Conservation (phyloP, 2,329 filamentous ascomycete species). For the Trichoderma endophyticum region DNA sequence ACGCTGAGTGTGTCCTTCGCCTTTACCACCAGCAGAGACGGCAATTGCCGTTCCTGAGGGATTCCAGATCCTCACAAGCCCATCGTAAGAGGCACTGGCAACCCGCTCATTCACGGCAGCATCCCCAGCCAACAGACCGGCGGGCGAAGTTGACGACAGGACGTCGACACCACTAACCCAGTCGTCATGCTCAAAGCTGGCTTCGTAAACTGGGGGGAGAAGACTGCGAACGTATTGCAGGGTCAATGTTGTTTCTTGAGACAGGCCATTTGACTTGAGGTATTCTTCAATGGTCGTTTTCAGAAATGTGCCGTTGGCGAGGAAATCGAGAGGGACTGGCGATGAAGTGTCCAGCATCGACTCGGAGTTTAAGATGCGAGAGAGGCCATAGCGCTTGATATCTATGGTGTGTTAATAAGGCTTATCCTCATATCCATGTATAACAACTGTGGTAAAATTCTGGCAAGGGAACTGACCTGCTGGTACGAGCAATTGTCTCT, state of each 20-base stretch:
- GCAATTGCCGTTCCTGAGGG: slow-evolving; percentile 81
- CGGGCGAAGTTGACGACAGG: slow-evolving; percentile 63
- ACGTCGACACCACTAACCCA: slow-evolving; percentile 91
- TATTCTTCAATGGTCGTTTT: slow-evolving; percentile 88
- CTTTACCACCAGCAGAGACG: slow-evolving; percentile 63
- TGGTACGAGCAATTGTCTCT: slow-evolving; percentile 60
- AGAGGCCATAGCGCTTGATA: slow-evolving; percentile 68
- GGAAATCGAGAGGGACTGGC: slow-evolving; percentile 85
- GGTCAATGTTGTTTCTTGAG: slow-evolving; percentile 79
- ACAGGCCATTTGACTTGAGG: slow-evolving; percentile 79
- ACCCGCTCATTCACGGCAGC: slow-evolving; percentile 51
- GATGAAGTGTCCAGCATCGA: slow-evolving; percentile 63
- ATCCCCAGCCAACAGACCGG: slow-evolving; percentile 46
- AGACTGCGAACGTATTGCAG: slow-evolving; percentile 92
- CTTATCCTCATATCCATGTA: too few relatives aligned
- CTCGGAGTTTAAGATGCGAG: slow-evolving; percentile 68
- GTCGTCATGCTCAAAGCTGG: slow-evolving; percentile 94
- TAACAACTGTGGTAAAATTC: background rate
- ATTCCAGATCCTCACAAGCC: slow-evolving; percentile 84
- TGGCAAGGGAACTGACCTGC: slow-evolving; percentile 42
- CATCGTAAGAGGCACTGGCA: slow-evolving; percentile 92
- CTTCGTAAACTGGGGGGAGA: slow-evolving; percentile 82
- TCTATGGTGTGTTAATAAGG: slow-evolving; percentile 39
- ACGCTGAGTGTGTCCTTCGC: slow-evolving; percentile 71
- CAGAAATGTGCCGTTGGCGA: slow-evolving; percentile 90